These are phyloP conservation scores for Golovinomyces cichoracearum DNA, from an alignment of 2,329 filamentous ascomycete species.

Conservation along the genomic window DNA sequence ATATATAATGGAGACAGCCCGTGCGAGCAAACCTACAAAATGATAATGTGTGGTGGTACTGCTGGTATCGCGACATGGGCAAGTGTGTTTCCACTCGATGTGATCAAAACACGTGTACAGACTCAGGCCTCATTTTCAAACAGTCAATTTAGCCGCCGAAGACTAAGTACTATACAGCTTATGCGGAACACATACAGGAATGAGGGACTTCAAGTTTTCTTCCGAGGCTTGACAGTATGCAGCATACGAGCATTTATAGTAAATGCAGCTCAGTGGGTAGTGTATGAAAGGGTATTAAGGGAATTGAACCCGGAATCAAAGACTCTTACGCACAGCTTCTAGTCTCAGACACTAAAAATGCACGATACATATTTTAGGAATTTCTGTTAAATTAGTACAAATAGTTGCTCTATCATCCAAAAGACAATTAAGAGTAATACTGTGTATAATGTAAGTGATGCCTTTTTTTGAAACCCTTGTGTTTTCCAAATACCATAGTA, in stretches of 20 bases:
- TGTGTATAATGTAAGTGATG: too few species aligned
- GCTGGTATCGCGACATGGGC: constrained; percentile 75
- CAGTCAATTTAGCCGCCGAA: constrained; percentile 8
- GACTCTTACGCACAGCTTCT: too few species aligned
- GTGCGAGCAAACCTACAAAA: constrained; percentile 25
- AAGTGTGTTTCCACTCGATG: constrained; percentile 72
- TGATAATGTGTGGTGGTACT: constrained; percentile 61
- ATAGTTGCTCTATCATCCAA: too few species aligned
- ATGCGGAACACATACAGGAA: constrained; percentile 38
- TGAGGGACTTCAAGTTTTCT: constrained; percentile 38
- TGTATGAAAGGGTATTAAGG: constrained; percentile 70
- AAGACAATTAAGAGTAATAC: too few species aligned
- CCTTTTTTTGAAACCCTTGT: too few species aligned
- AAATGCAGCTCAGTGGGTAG: constrained; percentile 78
- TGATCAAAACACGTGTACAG: constrained; percentile 82
- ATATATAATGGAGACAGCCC: neutral
- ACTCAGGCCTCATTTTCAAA: constrained; percentile 26
- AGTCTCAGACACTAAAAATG: too few species aligned
- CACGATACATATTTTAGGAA: too few species aligned
- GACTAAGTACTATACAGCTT: constrained; percentile 32
- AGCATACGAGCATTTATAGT: constrained; percentile 71
- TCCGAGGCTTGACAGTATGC: constrained; percentile 52
- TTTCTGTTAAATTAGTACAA: too few species aligned
- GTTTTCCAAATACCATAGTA: too few species aligned
- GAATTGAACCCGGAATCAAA: too few species aligned